These are phyloP conservation scores for Phytophthora lateralis DNA, from an alignment of 352 stramenopile species.

Conservation along the genomic window DNA sequence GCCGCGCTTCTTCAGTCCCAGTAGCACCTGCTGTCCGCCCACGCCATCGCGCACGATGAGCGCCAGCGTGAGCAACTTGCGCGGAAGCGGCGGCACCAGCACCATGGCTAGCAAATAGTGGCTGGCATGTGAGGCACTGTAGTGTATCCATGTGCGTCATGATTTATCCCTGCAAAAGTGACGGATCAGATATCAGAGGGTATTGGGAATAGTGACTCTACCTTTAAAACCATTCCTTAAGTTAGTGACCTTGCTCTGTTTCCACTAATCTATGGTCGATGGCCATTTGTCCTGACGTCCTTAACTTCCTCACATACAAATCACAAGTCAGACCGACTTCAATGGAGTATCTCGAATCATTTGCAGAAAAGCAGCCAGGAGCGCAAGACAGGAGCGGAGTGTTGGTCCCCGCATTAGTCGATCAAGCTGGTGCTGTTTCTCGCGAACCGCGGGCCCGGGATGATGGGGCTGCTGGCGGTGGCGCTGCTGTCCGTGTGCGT, in stretches of 20 bases:
- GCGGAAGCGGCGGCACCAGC: conserved; percentile 36
- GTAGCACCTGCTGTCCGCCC: conserved; percentile 47
- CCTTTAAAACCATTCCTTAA: not conserved
- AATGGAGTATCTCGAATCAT: conserved; percentile 14
- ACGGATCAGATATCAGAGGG: not conserved
- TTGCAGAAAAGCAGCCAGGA: conserved; percentile 14
- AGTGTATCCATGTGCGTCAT: conserved; percentile 13
- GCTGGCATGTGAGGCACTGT: conserved; percentile 2
- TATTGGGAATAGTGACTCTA: not conserved
- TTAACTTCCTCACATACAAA: conserved; percentile 3
- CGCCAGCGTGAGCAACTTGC: conserved; percentile 58
- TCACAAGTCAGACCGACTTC: conserved; percentile 6
- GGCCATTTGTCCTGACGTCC: not conserved
- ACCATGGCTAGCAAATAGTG: conserved; percentile 9
- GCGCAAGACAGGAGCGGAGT: conserved; percentile 18
- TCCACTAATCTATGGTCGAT: not conserved
- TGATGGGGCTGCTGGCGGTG: conserved; percentile 52
- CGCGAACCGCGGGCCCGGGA: conserved; percentile 38
- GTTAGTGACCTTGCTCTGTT: not conserved
- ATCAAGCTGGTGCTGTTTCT: conserved; percentile 41
- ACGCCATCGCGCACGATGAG: conserved; percentile 48
- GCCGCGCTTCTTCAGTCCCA: conserved; percentile 91
- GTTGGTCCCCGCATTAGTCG: conserved; percentile 15
- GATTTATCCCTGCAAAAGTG: not conserved
- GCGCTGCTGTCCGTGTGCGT: conserved; percentile 59